Conservation (phyloP, 352 stramenopile species). For the Pythium insidiosum region DNA sequence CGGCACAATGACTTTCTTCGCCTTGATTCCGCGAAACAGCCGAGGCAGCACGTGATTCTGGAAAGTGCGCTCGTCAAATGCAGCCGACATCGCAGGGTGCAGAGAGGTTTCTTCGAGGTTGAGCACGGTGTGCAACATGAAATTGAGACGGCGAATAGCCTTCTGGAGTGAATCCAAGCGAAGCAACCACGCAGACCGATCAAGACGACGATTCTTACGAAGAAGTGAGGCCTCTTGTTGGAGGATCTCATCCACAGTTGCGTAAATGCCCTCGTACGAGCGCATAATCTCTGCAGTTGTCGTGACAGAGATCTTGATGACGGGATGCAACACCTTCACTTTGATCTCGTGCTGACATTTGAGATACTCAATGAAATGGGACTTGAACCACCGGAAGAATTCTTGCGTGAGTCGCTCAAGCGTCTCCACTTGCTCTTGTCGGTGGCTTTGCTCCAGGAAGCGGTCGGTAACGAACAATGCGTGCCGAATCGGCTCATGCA, state of each 20-base stretch:
- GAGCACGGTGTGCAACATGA: slow-evolving; percentile 53
- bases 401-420: slow-evolving; percentile 49
- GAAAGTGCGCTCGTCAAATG: slow-evolving; percentile 73
- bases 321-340: slow-evolving; percentile 44
- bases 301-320: slow-evolving; percentile 48
- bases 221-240: slow-evolving; percentile 41
- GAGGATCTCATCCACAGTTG: slow-evolving; percentile 48
- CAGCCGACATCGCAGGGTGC: slow-evolving; percentile 39
- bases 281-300: slow-evolving; percentile 56
- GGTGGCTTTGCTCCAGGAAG: slow-evolving; percentile 52
- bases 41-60: slow-evolving; percentile 66
- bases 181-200: slow-evolving; percentile 40
- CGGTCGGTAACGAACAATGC: slow-evolving; percentile 78
- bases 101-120: slow-evolving; percentile 72
- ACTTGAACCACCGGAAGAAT: slow-evolving; percentile 80
- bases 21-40: slow-evolving; percentile 64
- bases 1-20: slow-evolving; percentile 74
- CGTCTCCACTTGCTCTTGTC: slow-evolving; percentile 21
- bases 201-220: slow-evolving; percentile 16
- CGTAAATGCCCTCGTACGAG: slow-evolving; percentile 58
- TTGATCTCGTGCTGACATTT: slow-evolving; percentile 68
- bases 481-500: slow-evolving; percentile 77
- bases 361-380: slow-evolving; percentile 75
- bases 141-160: slow-evolving; percentile 58
- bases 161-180: slow-evolving; percentile 58